These are phyloP conservation scores for Penicillium hesseltinei DNA, from an alignment of 2,329 filamentous ascomycete genomes.

Conservation along the genomic window DNA sequence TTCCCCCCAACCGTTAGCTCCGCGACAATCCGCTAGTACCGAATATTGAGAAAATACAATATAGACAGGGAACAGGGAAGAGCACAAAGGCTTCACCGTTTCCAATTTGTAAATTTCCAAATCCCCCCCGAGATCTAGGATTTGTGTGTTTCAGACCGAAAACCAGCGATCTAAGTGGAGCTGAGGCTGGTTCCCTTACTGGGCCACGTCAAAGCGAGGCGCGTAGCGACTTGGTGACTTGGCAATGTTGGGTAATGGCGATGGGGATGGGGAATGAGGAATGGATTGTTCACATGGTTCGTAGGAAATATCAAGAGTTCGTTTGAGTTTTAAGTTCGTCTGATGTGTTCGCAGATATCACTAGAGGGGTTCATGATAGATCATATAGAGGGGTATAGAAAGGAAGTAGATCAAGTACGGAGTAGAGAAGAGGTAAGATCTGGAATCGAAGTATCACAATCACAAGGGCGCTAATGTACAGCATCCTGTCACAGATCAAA, in stretches of 20 bases:
- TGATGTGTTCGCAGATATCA: neutral
- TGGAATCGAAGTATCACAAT: constrained; percentile 22
- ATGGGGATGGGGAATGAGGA: neutral
- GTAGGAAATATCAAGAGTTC: neutral
- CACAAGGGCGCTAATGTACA: constrained; percentile 10
- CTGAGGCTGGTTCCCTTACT: constrained; percentile 1
- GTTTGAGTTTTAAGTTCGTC: neutral
- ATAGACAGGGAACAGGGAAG: neutral
- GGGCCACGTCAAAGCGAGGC: constrained; percentile 4
- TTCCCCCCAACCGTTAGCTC: neutral
- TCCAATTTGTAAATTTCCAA: neutral
- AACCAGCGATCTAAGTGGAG: constrained; percentile 1
- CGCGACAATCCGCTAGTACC: neutral
- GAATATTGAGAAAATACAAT: neutral
- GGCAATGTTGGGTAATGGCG: neutral
- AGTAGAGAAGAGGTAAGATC: neutral
- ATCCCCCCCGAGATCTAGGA: neutral
- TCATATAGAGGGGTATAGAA: constrained; percentile 13
- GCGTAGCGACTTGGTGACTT: neutral
- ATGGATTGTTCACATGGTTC: neutral
- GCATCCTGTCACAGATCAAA: constrained; percentile 3
- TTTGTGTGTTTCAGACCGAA: constrained; percentile 1
- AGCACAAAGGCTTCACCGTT: neutral
- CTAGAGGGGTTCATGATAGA: constrained; percentile 21
- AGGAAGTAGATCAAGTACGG: no score